These are phyloP conservation scores for Entomortierella beljakovae DNA, from an alignment of 192 early-diverging fungal species.

Conservation along the genomic window DNA sequence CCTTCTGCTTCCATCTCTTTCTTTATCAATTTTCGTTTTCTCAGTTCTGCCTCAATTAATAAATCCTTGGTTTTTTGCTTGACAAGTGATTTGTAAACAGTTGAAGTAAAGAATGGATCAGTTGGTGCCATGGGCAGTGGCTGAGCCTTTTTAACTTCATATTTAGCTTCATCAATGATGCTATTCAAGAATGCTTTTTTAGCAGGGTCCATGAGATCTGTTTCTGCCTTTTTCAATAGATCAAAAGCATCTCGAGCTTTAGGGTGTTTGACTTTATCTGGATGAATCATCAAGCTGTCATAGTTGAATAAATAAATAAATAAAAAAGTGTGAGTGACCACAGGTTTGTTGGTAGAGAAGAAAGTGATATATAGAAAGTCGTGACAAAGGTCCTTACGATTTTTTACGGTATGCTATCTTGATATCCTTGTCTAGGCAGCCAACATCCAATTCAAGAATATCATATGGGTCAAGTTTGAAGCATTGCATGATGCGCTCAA, in stretches of 20 bases:
- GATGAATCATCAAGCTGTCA: constrained; percentile 65
- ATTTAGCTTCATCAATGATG: constrained; percentile 68
- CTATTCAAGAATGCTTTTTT: constrained; percentile 58
- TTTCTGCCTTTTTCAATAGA: constrained; percentile 69
- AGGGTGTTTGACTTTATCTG: constrained; percentile 69
- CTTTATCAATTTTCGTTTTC: constrained; percentile 61
- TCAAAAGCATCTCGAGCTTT: constrained; percentile 66
- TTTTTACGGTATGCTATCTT: constrained; percentile 70
- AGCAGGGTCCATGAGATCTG: constrained; percentile 61
- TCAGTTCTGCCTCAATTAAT: constrained; percentile 64
- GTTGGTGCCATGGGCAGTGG: constrained; percentile 49
- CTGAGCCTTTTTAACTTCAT: constrained; percentile 56
- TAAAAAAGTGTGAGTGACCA: not conserved
- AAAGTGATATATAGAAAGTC: not conserved
- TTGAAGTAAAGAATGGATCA: constrained; percentile 57
- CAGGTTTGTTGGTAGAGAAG: not conserved
- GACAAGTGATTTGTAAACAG: constrained; percentile 55
- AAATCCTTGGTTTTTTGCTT: constrained; percentile 64
- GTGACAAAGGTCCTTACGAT: constrained; percentile 38
- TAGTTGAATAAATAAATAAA: not conserved
- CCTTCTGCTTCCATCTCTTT: constrained; percentile 70
- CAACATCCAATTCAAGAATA: constrained; percentile 60
- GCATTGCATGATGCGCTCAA: constrained; percentile 65
- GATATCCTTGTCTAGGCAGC: constrained; percentile 59
- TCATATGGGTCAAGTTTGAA: constrained; percentile 70